These are phyloP conservation scores for Pseudogymnoascus sp. DNA, from an alignment of 2,329 filamentous ascomycete genomes.

Conservation along the genomic window DNA sequence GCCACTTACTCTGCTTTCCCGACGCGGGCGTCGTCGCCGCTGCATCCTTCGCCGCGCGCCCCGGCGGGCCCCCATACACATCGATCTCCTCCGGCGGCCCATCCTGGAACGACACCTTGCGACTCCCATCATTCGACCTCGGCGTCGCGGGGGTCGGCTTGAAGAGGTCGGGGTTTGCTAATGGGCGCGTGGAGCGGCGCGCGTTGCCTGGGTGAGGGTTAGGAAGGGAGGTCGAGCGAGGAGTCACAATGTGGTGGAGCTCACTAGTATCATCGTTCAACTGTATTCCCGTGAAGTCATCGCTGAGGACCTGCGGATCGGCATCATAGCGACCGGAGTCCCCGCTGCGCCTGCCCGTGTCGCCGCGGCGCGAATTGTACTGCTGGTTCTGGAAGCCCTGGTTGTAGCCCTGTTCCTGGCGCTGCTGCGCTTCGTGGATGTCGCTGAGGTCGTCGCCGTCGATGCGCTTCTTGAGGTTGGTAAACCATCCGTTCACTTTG, in stretches of 20 bases:
- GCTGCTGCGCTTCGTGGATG: slow-evolving; percentile 54
- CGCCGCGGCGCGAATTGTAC: slow-evolving; percentile 45
- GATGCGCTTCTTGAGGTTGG: slow-evolving; percentile 83
- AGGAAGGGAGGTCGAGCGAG: slow-evolving; percentile 39
- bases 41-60: slow-evolving; percentile 40
- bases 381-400: slow-evolving; percentile 33
- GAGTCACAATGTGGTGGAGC: slow-evolving; percentile 38
- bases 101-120: slow-evolving; percentile 51
- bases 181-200: slow-evolving; percentile 54
- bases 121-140: slow-evolving; percentile 38
- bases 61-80: slow-evolving; percentile 62
- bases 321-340: slow-evolving; percentile 93
- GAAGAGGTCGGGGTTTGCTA: slow-evolving; percentile 75
- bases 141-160: slow-evolving; percentile 50
- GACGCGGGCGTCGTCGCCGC: slow-evolving; percentile 35
- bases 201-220: slow-evolving; percentile 42
- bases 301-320: slow-evolving; percentile 81
- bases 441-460: slow-evolving; percentile 65
- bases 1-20: slow-evolving; percentile 88
- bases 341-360: slow-evolving; percentile 64
- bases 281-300: slow-evolving; percentile 75
- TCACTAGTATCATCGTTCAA: slow-evolving; percentile 60
- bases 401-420: slow-evolving; percentile 39
- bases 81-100: slow-evolving; percentile 67
- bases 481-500: slow-evolving; percentile 90